Conservation (phyloP, 352 stramenopile species). For the Globisporangium cylindrosporum region DNA sequence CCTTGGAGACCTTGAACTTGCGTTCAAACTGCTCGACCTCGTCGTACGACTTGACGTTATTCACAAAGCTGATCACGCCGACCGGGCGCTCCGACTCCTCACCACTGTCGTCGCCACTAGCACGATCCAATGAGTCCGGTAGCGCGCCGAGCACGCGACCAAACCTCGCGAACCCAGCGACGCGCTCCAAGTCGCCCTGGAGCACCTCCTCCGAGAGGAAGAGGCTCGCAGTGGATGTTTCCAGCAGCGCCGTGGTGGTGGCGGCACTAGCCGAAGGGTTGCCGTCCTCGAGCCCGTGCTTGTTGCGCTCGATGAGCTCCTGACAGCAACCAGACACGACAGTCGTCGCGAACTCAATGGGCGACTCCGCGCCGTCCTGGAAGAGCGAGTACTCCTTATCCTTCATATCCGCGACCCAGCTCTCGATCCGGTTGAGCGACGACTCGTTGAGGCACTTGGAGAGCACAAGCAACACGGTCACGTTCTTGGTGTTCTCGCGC, state of each 20-base stretch:
- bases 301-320: slow-evolving; percentile 21
- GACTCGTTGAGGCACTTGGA: slow-evolving; percentile 56
- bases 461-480: slow-evolving; percentile 52
- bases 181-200: slow-evolving; percentile 7
- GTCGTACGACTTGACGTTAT: slow-evolving; percentile 17
- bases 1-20: slow-evolving; percentile 12
- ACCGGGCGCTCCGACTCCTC: slow-evolving; percentile 5
- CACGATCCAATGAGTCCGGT: background rate
- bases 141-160: slow-evolving; percentile 13
- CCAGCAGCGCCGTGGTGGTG: background rate
- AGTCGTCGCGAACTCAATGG: slow-evolving; percentile 14
- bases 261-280: background rate
- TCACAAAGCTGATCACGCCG: slow-evolving; percentile 22
- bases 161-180: slow-evolving; percentile 8
- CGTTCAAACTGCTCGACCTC: slow-evolving; percentile 22
- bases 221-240: background rate
- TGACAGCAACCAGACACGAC: slow-evolving; percentile 37
- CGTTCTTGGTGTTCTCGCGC: slow-evolving; percentile 17
- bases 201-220: slow-evolving; percentile 5
- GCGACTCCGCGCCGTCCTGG: slow-evolving; percentile 6
- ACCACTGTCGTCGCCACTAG: no score
- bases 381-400: slow-evolving; percentile 15
- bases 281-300: slow-evolving; percentile 16
- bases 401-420: slow-evolving; percentile 36
- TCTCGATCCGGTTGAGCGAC: slow-evolving; percentile 36